Conservation (phyloP, 1,284 basidiomycete species). For the Boletus smithii region DNA sequence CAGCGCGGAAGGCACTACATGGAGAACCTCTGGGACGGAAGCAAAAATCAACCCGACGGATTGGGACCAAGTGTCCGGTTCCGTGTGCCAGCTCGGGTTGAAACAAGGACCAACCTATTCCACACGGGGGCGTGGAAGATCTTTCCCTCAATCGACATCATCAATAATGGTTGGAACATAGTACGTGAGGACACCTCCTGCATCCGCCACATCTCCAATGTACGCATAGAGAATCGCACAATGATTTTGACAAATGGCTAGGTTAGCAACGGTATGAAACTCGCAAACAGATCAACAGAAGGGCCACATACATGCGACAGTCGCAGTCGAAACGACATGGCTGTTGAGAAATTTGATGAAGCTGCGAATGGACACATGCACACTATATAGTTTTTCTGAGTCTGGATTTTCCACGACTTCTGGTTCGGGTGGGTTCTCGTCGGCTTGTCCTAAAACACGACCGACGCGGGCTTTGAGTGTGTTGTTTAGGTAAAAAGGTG, state of each 20-base stretch:
- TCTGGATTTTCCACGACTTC: slow-evolving; percentile 40
- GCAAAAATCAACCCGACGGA: neutral
- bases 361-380: slow-evolving; percentile 70
- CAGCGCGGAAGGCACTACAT: too few species aligned
- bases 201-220: slow-evolving; percentile 78
- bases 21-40: neutral
- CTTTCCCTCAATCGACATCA: slow-evolving; percentile 26
- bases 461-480: slow-evolving; percentile 1
- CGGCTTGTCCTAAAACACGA: slow-evolving; percentile 22
- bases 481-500: neutral
- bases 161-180: slow-evolving; percentile 74
- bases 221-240: slow-evolving; percentile 90
- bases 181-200: slow-evolving; percentile 85
- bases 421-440: slow-evolving; percentile 36
- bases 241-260: slow-evolving; percentile 82
- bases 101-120: neutral
- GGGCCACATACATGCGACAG: slow-evolving; percentile 71
- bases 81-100: neutral
- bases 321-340: slow-evolving; percentile 80
- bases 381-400: slow-evolving; percentile 57
- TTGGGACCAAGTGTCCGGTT: neutral
- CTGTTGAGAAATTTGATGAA: slow-evolving; percentile 83
- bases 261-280: neutral
- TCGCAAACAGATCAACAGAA: neutral
- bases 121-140: neutral